These are phyloP conservation scores for Elongisporangium prolatum DNA, from an alignment of 352 stramenopile species.

Conservation along the genomic window DNA sequence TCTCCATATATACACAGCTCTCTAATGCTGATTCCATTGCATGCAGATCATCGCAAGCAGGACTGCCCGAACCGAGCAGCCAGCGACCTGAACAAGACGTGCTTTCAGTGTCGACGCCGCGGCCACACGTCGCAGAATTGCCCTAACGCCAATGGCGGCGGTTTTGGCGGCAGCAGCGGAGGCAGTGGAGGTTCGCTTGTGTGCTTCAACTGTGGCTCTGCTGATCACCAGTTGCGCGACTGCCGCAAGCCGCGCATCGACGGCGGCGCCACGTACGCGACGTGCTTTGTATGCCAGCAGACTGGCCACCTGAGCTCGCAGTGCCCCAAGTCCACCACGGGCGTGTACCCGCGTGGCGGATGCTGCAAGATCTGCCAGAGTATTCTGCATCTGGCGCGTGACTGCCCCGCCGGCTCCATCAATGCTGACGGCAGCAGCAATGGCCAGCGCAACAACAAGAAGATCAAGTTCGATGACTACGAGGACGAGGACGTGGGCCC, in stretches of 20 bases:
- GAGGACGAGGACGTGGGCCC: constrained; percentile 38
- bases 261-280: constrained; percentile 63
- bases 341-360: constrained; percentile 86
- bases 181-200: constrained; percentile 28
- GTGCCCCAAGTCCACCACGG: constrained; percentile 83
- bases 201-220: constrained; percentile 87
- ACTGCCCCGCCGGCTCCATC: constrained; percentile 78
- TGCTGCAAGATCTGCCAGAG: constrained; percentile 88
- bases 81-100: constrained; percentile 73
- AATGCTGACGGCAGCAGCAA: constrained; percentile 46
- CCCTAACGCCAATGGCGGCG: constrained; percentile 30
- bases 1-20: background rate
- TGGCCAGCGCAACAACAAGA: constrained; percentile 73
- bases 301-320: constrained; percentile 83
- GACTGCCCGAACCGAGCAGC: constrained; percentile 64
- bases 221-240: constrained; percentile 64
- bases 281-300: constrained; percentile 86
- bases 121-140: constrained; percentile 84
- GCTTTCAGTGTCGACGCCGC: constrained; percentile 78
- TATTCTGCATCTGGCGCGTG: constrained; percentile 73
- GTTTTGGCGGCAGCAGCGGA: constrained; percentile 13
- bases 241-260: constrained; percentile 63
- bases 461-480: constrained; percentile 50
- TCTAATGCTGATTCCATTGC: background rate
- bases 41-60: constrained; percentile 63